Percentiles rank a stretch among this genome's conserved stretches.
Evolutionary conservation across 495 filamentous ascomycete genomes (phyloP).

Genomic region (Podospora didyma): DNA sequence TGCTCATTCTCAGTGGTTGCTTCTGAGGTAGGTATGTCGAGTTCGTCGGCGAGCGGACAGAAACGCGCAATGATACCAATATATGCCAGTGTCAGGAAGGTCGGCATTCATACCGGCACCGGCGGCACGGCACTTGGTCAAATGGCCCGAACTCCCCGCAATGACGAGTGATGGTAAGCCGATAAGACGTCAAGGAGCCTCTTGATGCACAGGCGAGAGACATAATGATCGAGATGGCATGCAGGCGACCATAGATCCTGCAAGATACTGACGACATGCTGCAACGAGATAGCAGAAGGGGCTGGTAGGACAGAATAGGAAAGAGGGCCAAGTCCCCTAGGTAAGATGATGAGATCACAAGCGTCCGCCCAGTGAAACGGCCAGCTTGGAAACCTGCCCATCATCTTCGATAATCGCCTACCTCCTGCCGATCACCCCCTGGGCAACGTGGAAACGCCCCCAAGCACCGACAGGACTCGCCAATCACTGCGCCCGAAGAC

Average conservation of each 20-base stretch:
- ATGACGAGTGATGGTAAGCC: neutral
- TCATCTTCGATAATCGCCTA: neutral
- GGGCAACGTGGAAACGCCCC: neutral
- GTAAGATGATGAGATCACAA: neutral
- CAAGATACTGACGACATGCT: neutral
- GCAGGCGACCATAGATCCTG: neutral
- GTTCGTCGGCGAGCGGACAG: too few species aligned
- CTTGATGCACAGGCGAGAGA: neutral
- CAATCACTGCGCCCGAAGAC: neutral
- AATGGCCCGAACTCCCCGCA: neutral
- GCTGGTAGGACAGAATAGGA: neutral
- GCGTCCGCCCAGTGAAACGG: neutral
- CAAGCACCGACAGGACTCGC: neutral
- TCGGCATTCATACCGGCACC: neutral
- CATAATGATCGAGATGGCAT: conserved; percentile 1
- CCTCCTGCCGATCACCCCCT: neutral
- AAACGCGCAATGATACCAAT: too few species aligned
- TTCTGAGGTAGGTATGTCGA: too few species aligned
- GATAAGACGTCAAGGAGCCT: neutral
- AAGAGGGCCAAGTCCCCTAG: neutral
- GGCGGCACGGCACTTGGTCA: neutral
- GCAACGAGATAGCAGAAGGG: too few species aligned
- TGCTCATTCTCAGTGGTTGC: too few species aligned
- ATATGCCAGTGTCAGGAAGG: too few species aligned
- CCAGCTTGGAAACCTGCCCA: neutral